Conservation (phyloP, 495 filamentous ascomycete genomes). For the Penicillium chermesinum region DNA sequence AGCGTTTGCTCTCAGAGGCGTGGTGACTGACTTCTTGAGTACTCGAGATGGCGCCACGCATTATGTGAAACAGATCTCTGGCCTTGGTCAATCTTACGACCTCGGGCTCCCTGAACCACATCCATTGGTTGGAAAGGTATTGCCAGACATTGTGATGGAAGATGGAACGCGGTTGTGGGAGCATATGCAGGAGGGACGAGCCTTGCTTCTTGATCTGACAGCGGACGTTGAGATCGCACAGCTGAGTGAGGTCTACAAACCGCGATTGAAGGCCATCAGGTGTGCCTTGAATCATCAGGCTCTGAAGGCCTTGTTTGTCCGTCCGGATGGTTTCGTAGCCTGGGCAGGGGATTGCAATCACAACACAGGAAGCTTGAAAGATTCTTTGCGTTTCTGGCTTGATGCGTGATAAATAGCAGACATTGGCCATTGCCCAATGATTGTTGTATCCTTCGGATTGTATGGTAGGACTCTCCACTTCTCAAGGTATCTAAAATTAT, state of each 20-base stretch:
- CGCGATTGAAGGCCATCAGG: neutral
- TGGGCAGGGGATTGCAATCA: constrained; percentile 17
- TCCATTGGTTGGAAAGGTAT: constrained; percentile 24
- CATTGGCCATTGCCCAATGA: neutral
- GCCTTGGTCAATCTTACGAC: constrained; percentile 23
- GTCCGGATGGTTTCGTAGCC: constrained; percentile 30
- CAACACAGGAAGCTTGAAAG: neutral
- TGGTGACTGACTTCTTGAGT: constrained; percentile 20
- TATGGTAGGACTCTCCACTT: too few species aligned
- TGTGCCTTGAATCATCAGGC: constrained; percentile 2
- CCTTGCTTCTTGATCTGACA: constrained; percentile 21
- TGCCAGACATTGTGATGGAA: constrained; percentile 23
- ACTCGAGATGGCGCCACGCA: constrained; percentile 27
- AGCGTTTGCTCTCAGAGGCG: constrained; percentile 10
- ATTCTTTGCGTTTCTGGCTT: neutral
- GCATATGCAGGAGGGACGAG: constrained; percentile 16
- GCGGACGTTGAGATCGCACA: constrained; percentile 3
- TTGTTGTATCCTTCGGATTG: too few species aligned
- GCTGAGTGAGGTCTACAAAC: neutral
- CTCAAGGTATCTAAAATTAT: too few species aligned
- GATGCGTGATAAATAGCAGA: neutral
- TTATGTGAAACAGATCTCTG: constrained; percentile 26
- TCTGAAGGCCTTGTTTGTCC: constrained; percentile 24
- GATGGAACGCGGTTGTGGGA: constrained; percentile 20
- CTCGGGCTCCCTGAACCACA: constrained; percentile 20